Evolutionary conservation across 306 rosid genomes (phyloP).

Genomic region (Malus sylvestris): DNA sequence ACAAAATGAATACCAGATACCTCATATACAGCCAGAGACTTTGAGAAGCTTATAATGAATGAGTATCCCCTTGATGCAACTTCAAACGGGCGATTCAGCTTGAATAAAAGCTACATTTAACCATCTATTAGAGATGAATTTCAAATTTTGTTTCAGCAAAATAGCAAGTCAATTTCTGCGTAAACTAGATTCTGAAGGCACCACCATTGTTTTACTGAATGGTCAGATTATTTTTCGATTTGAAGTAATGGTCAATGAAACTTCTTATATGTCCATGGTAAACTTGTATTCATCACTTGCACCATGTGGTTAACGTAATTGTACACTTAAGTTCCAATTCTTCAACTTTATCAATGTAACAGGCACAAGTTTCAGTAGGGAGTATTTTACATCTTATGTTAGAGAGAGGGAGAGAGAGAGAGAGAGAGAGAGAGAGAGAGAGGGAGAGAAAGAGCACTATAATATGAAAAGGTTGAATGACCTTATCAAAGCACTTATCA

Average conservation of each 20-base stretch:
- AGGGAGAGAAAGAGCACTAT: background rate
- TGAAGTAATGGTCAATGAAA: background rate
- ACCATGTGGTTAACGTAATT: background rate
- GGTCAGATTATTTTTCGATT: background rate
- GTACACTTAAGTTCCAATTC: background rate
- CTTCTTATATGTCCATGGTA: background rate
- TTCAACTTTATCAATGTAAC: background rate
- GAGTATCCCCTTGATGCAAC: conserved; percentile 90
- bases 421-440: background rate
- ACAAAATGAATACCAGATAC: conserved; percentile 36
- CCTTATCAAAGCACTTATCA: background rate
- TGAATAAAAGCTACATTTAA: conserved; percentile 74
- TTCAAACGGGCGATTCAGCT: conserved; percentile 83
- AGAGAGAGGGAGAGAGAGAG: background rate
- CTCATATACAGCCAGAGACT: conserved; percentile 75
- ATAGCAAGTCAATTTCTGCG: background rate
- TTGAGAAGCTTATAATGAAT: conserved; percentile 88
- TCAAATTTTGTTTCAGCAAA: background rate
- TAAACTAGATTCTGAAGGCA: background rate
- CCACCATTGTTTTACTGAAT: background rate
- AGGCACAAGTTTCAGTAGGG: background rate
- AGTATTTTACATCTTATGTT: background rate
- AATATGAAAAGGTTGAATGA: background rate
- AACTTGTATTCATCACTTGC: background rate
- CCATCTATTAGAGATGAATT: conserved; percentile 14